These are phyloP conservation scores for Vaccinium myrtillus DNA, from an alignment of 148 eudicot species.

Conservation along the genomic window DNA sequence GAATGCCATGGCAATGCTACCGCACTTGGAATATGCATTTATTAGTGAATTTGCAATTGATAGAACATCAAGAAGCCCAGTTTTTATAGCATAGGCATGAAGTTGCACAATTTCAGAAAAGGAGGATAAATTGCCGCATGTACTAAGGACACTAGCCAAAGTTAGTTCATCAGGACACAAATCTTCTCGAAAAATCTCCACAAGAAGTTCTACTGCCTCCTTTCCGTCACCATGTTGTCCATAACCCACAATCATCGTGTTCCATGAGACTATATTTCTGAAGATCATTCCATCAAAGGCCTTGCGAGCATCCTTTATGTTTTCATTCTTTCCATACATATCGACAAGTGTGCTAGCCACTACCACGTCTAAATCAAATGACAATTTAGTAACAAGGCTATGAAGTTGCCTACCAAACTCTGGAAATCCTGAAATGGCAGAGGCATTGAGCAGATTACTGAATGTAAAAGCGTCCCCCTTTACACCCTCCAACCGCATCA, in stretches of 20 bases:
- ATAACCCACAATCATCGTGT: slow-evolving; percentile 69
- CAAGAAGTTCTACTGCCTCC: slow-evolving; percentile 46
- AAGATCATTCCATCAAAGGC: slow-evolving; percentile 48
- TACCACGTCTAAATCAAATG: slow-evolving; percentile 48
- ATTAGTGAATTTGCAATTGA: slow-evolving; percentile 57
- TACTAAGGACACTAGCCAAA: slow-evolving; percentile 55
- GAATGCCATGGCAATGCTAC: slow-evolving; percentile 41
- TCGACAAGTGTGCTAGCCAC: slow-evolving; percentile 53
- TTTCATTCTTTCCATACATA: slow-evolving; percentile 50
- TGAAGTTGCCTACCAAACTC: slow-evolving; percentile 54
- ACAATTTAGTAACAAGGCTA: slow-evolving; percentile 36
- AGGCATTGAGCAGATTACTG: slow-evolving; percentile 46
- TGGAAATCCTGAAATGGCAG: slow-evolving; percentile 31
- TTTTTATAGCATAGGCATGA: slow-evolving; percentile 47
- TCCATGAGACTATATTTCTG: slow-evolving; percentile 65
- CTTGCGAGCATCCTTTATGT: slow-evolving; percentile 41
- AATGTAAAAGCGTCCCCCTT: slow-evolving; percentile 56
- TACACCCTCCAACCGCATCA: slow-evolving; percentile 43
- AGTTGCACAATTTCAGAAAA: slow-evolving; percentile 33
- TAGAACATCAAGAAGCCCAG: slow-evolving; percentile 33
- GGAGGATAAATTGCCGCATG: slow-evolving; percentile 47
- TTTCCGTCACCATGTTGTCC: slow-evolving; percentile 41
- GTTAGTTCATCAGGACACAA: slow-evolving; percentile 55
- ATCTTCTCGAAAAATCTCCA: slow-evolving; percentile 38
- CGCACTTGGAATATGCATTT: slow-evolving; percentile 61